These are phyloP conservation scores for Phytophthora macrochlamydospora DNA, from an alignment of 352 stramenopile genomes.

Conservation along the genomic window DNA sequence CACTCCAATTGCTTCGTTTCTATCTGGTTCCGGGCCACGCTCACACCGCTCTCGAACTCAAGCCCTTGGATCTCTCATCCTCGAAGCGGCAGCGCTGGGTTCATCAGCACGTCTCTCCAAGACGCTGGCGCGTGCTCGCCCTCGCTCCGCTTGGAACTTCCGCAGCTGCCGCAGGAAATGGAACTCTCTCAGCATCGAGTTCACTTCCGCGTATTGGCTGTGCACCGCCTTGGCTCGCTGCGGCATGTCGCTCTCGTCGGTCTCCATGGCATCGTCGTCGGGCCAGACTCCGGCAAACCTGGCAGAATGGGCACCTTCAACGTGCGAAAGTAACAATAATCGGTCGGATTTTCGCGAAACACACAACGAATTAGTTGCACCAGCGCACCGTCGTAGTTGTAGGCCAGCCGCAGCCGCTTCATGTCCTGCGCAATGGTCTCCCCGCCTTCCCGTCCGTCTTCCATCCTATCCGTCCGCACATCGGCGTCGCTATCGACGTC, in stretches of 20 bases:
- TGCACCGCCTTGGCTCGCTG: conserved; percentile 22
- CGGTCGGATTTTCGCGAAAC: background rate
- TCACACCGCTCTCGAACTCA: conserved; percentile 8
- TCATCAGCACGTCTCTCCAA: conserved; percentile 32
- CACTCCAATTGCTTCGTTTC: no score
- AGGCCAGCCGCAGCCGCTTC: conserved; percentile 74
- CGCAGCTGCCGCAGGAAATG: conserved; percentile 80
- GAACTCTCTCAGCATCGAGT: conserved; percentile 70
- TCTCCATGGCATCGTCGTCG: conserved; percentile 27
- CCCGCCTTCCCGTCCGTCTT: conserved; percentile 11
- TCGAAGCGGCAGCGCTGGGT: conserved; percentile 8
- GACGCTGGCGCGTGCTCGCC: conserved; percentile 47
- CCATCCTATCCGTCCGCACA: background rate
- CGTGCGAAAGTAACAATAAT: background rate
- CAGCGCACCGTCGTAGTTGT: conserved; percentile 53
- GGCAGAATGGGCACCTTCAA: background rate
- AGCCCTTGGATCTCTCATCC: conserved; percentile 32
- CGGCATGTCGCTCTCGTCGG: background rate
- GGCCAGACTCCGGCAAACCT: conserved; percentile 9
- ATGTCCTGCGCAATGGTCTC: conserved; percentile 73
- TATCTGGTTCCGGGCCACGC: no score
- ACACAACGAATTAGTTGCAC: no score
- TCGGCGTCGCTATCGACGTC: background rate
- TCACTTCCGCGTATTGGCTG: conserved; percentile 51
- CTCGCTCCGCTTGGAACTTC: conserved; percentile 72